phyloP scores from a whole-genome alignment of 768 basidiomycete genomes.

The Psilocybe tampanensis region DNA sequence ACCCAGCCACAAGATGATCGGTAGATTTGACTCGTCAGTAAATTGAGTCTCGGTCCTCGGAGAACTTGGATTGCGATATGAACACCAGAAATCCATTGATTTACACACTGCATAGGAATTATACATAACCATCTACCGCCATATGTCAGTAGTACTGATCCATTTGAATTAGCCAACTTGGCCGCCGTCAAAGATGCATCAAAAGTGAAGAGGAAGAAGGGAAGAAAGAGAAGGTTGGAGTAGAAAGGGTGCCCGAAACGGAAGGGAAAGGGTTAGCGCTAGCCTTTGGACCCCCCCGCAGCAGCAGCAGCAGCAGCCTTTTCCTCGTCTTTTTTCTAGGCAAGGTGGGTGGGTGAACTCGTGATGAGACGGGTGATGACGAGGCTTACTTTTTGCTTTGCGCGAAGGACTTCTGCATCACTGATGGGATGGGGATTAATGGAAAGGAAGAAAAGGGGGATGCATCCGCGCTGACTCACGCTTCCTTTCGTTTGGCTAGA shows the following conservation, averaged over 20 bases:
- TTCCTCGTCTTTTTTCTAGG: slow-evolving; percentile 59
- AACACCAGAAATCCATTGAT: slow-evolving; percentile 13
- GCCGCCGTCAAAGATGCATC: not conserved
- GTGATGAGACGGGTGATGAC: not conserved
- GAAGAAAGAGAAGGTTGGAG: not conserved
- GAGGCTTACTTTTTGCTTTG: slow-evolving; percentile 73
- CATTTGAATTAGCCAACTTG: too few species aligned
- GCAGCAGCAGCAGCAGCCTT: slow-evolving; percentile 30
- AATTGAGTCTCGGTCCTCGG: slow-evolving; percentile 1
- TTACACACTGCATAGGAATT: slow-evolving; percentile 1
- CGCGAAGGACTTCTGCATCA: slow-evolving; percentile 73
- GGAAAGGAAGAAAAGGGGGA: slow-evolving; percentile 16
- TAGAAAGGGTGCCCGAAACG: too few species aligned
- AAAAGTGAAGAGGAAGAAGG: not conserved
- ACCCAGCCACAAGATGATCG: not conserved
- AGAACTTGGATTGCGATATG: slow-evolving; percentile 4
- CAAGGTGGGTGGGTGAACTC: slow-evolving; percentile 1
- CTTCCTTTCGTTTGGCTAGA: slow-evolving; percentile 74
- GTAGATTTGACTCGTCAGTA: not conserved
- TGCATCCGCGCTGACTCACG: slow-evolving; percentile 49
- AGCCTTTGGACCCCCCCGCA: slow-evolving; percentile 14
- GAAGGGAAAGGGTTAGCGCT: not conserved
- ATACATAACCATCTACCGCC: slow-evolving; percentile 4
- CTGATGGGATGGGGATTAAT: slow-evolving; percentile 37
- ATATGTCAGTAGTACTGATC: not conserved